Evolutionary conservation across 1,284 basidiomycete genomes (phyloP), one percentile per base, ranked within the genome.

Genomic region (Paramarasmius palmivorus): DNA sequence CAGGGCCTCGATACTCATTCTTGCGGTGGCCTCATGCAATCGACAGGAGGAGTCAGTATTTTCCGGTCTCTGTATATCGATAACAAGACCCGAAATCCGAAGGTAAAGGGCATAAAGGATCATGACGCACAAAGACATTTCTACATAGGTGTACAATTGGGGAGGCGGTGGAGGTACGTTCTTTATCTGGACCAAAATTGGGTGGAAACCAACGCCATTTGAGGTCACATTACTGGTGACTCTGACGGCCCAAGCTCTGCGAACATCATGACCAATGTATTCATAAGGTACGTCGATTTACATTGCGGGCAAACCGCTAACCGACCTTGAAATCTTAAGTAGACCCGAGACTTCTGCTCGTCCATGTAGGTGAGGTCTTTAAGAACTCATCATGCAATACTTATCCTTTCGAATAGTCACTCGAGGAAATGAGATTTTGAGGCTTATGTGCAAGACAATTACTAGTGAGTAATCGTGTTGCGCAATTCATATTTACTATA

Each of bases 41-140:
- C 68, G n/a, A 61, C 63, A 45, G 71, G 70, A 2, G 71, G 71
- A 20, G 65, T 73, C 42, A 72, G 70, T 49, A 73, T 73, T 49
- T 62, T 73, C 49, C 65, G 71, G 7, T 63, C 67, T 2, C 58
- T 72, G 10, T 72, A 73, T 47, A 70, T 72, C 42, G 70, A 72
- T 60, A 73, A 73, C 56, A 63, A 73, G 54, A 73, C 71, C 3
- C 59, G 71, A 29, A 73, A 73, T 50, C 71, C 71, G 12, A 73
- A 73, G 49, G 71, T 73, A 22, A 72, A 73, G 52, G 71, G 71
- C 7, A 63, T 68, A 35, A 73, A 73, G 40, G 71, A 73, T 32
- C 72, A 70, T n/a, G n/a, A n/a, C n/a, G n/a, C 53, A 62, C 68
- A 6, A 73, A 73, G 51, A 73, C 25, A 49, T 12, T 52, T 49